These are phyloP conservation scores for Apiospora aurea DNA, from an alignment of 2,329 filamentous ascomycete species.

Conservation along the genomic window DNA sequence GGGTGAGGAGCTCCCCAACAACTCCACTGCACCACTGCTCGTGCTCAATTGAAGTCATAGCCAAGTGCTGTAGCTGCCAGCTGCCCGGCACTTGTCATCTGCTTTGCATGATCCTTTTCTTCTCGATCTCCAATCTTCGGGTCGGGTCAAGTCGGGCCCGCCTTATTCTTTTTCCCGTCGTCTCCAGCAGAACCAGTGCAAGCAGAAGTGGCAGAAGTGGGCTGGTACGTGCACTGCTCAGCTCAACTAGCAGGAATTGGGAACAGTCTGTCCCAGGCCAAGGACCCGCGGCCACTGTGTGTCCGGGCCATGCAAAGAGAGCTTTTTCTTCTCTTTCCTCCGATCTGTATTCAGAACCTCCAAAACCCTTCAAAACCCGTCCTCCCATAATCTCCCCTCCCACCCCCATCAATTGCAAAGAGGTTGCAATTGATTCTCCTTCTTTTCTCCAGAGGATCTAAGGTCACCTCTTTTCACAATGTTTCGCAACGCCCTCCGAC, in stretches of 20 bases:
- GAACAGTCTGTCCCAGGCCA: conserved; percentile 20
- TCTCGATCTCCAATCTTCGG: neutral
- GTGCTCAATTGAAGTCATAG: neutral
- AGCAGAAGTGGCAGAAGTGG: neutral
- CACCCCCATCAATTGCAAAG: conserved; percentile 37
- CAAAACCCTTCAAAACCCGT: conserved; percentile 19
- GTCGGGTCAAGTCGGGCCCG: conserved; percentile 20
- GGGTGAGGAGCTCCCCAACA: conserved; percentile 8
- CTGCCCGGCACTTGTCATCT: neutral
- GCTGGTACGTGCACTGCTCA: conserved; percentile 20
- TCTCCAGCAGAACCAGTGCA: neutral
- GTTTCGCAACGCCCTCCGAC: conserved; percentile 98
- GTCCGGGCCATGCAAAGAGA: conserved; percentile 18
- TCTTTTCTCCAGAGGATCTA: conserved; percentile 53
- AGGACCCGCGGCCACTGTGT: conserved; percentile 20
- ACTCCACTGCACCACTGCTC: neutral
- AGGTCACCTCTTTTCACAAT: conserved; percentile 68
- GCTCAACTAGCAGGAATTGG: conserved; percentile 11
- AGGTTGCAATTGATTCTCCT: conserved; percentile 71
- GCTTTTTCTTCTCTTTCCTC: conserved; percentile 21
- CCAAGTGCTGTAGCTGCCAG: neutral
- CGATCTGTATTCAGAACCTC: conserved; percentile 20
- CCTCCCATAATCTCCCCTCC: conserved; percentile 64
- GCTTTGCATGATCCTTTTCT: neutral
- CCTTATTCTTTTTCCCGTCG: conserved; percentile 21